Conservation (phyloP, 345 rosid genomes). For the Gossypium mustelinum region DNA sequence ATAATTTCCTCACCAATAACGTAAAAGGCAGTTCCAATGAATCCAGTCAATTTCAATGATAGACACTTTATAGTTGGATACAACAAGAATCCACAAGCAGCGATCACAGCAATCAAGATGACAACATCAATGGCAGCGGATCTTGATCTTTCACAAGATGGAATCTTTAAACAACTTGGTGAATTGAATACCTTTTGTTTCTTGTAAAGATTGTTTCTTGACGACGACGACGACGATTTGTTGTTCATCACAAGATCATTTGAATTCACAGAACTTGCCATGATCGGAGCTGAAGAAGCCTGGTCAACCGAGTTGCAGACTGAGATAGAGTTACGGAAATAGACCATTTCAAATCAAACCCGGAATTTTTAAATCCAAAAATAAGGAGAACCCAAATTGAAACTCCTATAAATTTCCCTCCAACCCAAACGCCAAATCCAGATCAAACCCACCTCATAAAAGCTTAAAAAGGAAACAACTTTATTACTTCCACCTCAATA, state of each 20-base stretch:
- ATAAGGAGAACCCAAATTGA: not conserved
- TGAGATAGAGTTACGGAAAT: constrained; percentile 76
- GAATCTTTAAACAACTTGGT: constrained; percentile 33
- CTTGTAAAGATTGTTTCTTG: constrained; percentile 31
- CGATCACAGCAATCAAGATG: constrained; percentile 62
- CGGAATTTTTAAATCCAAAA: constrained; percentile 15
- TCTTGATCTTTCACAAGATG: constrained; percentile 57
- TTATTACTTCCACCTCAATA: not conserved
- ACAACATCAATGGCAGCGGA: constrained; percentile 70
- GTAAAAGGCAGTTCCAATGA: constrained; percentile 39
- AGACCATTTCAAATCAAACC: constrained; percentile 68
- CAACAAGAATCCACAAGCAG: constrained; percentile 70
- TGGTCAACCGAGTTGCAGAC: constrained; percentile 75
- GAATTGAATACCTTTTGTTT: constrained; percentile 34
- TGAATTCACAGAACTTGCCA: constrained; percentile 55
- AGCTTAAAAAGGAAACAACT: not conserved
- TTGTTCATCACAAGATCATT: constrained; percentile 28
- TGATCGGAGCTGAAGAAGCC: constrained; percentile 34
- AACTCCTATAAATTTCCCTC: not conserved
- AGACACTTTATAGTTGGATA: constrained; percentile 57
- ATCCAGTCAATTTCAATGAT: constrained; percentile 30
- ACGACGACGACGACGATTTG: constrained; percentile 25
- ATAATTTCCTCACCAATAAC: constrained; percentile 59
- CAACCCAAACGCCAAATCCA: not conserved
- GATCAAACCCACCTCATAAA: constrained; percentile 6